These are phyloP conservation scores for Triticum aestivum DNA, from an alignment of 176 grass and related monocot genomes.

Conservation along the genomic window DNA sequence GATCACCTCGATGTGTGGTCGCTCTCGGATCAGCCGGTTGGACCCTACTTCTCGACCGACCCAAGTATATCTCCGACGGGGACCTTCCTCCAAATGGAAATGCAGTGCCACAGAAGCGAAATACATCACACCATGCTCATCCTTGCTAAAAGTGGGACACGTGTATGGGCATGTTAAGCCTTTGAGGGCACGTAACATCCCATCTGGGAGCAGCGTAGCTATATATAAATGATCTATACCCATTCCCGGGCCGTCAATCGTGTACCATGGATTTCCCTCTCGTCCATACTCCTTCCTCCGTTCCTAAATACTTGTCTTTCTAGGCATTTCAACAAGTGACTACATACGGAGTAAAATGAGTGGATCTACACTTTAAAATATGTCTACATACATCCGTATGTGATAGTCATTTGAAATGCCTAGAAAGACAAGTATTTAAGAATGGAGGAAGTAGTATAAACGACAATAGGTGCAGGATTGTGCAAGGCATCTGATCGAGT, in stretches of 20 bases:
- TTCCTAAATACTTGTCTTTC: too few relatives aligned
- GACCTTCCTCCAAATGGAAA: slow-evolving; percentile 75
- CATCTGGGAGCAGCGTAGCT: not conserved
- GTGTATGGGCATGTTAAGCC: slow-evolving; percentile 16
- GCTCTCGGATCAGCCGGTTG: slow-evolving; percentile 20
- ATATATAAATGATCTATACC: not conserved
- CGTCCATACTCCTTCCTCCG: not conserved
- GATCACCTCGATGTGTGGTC: slow-evolving; percentile 13
- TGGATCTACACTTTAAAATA: too few relatives aligned
- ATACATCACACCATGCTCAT: slow-evolving; percentile 23
- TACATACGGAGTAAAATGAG: too few relatives aligned
- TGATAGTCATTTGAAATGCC: too few relatives aligned
- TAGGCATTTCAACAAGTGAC: too few relatives aligned
- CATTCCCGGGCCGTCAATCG: not conserved
- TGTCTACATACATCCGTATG: too few relatives aligned
- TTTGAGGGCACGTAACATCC: slow-evolving; percentile 42
- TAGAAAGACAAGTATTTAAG: too few relatives aligned
- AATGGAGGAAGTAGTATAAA: not conserved
- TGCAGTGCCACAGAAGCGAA: slow-evolving; percentile 42
- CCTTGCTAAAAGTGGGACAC: slow-evolving; percentile 30
- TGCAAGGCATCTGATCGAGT: not conserved
- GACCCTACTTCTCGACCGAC: slow-evolving; percentile 37
- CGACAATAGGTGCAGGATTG: not conserved
- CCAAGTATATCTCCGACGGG: slow-evolving; percentile 50
- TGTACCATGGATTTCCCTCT: not conserved